Conservation (phyloP, 2,329 filamentous ascomycete genomes). For the Alternaria brassicae region DNA sequence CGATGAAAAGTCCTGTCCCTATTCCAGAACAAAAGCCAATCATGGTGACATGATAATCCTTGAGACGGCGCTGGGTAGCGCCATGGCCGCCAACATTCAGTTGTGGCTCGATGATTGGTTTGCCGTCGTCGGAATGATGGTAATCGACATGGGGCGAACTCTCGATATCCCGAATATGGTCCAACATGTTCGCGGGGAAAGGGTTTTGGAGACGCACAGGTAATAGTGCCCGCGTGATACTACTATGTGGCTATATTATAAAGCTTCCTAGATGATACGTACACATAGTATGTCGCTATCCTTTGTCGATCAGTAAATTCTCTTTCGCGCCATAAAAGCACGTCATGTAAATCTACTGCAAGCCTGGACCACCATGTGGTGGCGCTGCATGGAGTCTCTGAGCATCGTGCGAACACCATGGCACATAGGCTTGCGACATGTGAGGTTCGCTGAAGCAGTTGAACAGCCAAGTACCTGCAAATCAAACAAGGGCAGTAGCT, state of each 20-base stretch:
- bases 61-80: constrained; percentile 25
- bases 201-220: constrained; percentile 1
- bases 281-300: background rate
- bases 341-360: constrained; percentile 21
- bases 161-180: constrained; percentile 22
- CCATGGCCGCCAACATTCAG: constrained; percentile 30
- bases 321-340: constrained; percentile 25
- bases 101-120: constrained; percentile 27
- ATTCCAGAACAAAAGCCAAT: constrained; percentile 32
- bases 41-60: constrained; percentile 32
- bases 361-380: constrained; percentile 21
- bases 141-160: constrained; percentile 15
- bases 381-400: background rate
- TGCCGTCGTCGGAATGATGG: constrained; percentile 12
- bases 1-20: constrained; percentile 30
- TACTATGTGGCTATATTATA: constrained; percentile 11
- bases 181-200: constrained; percentile 10
- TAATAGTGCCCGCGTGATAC: background rate
- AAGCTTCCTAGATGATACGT: background rate
- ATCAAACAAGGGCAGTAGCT: background rate
- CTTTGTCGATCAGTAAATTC: constrained; percentile 16
- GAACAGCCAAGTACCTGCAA: background rate
- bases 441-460: background rate
- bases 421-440: background rate
- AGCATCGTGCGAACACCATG: background rate